Conservation (phyloP, 805 yeast species). For the Nakazawaea anatomiae region DNA sequence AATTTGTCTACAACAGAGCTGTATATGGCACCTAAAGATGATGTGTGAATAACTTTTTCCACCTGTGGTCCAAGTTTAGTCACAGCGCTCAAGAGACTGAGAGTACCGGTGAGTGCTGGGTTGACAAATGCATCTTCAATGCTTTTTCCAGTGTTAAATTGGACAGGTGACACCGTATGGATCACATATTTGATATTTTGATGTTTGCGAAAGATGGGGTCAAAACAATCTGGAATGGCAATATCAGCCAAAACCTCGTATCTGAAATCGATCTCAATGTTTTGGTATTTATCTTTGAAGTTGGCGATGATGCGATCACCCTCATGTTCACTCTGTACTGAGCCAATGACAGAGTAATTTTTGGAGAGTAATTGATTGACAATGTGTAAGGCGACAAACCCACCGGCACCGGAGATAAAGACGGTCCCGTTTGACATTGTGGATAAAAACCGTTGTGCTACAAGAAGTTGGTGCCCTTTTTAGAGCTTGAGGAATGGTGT, state of each 20-base stretch:
- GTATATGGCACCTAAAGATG: slow-evolving; percentile 40
- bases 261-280: slow-evolving; percentile 15
- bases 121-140: slow-evolving; percentile 41
- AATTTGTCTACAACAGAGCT: slow-evolving; percentile 9
- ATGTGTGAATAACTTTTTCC: slow-evolving; percentile 47
- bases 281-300: slow-evolving; percentile 22
- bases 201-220: slow-evolving; percentile 33
- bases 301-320: slow-evolving; percentile 29
- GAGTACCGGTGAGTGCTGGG: slow-evolving; percentile 55
- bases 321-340: slow-evolving; percentile 41
- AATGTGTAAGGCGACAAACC: slow-evolving; percentile 36
- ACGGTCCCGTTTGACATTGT: slow-evolving; percentile 12
- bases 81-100: slow-evolving; percentile 38
- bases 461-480: too few species aligned
- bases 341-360: slow-evolving; percentile 41
- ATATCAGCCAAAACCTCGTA: slow-evolving; percentile 31
- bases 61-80: slow-evolving; percentile 36
- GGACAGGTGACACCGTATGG: slow-evolving; percentile 49
- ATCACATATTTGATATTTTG: slow-evolving; percentile 35
- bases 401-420: slow-evolving; percentile 36
- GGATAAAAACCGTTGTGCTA: too few species aligned
- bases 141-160: slow-evolving; percentile 29
- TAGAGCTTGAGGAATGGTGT: too few species aligned
- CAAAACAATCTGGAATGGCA: slow-evolving; percentile 37
- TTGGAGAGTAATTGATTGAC: slow-evolving; percentile 26